phyloP scores from a whole-genome alignment of 1,284 basidiomycete species.

The Mycosarcoma maydis region DNA sequence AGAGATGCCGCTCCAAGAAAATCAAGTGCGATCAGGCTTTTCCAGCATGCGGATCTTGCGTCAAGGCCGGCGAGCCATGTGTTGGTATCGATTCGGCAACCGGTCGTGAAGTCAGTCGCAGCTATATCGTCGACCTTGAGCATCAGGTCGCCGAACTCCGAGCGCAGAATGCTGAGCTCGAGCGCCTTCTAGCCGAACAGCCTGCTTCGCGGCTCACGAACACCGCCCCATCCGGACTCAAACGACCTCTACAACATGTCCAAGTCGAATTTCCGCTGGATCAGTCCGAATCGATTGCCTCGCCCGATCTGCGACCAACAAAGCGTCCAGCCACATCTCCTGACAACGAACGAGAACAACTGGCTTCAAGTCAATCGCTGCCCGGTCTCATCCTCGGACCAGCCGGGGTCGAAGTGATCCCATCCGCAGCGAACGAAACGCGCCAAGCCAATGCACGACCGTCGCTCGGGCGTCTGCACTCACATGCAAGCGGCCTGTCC shows the following conservation, averaged over 20 bases:
- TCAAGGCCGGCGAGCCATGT: conserved; percentile 47
- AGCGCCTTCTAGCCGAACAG: conserved; percentile 15
- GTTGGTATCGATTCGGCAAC: conserved; percentile 49
- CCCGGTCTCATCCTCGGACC: conserved; percentile 35
- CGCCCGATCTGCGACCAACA: conserved; percentile 14
- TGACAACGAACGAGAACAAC: conserved; percentile 2
- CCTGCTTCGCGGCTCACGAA: conserved; percentile 6
- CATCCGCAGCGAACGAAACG: conserved; percentile 3
- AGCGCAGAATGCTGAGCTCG: conserved; percentile 39
- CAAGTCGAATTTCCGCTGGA: conserved; percentile 26
- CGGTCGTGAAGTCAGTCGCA: conserved; percentile 44
- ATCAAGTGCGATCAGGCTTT: conserved; percentile 52
- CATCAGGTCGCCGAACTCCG: conserved; percentile 37
- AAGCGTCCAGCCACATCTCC: conserved; percentile 23
- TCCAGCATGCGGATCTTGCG: conserved; percentile 46
- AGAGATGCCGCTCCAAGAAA: conserved; percentile 48
- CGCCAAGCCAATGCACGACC: conserved; percentile 4
- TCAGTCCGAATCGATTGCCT: conserved; percentile 15
- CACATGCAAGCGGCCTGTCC: conserved; percentile 41
- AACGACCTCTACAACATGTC: conserved; percentile 37
- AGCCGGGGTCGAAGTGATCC: conserved; percentile 21
- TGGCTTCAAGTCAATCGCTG: conserved; percentile 2
- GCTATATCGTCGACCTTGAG: conserved; percentile 48
- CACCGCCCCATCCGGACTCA: conserved; percentile 7
- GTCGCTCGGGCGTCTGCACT: conserved; percentile 29